Evolutionary conservation across 2,329 filamentous ascomycete genomes (phyloP).

Genomic region (Alternaria conjuncta): DNA sequence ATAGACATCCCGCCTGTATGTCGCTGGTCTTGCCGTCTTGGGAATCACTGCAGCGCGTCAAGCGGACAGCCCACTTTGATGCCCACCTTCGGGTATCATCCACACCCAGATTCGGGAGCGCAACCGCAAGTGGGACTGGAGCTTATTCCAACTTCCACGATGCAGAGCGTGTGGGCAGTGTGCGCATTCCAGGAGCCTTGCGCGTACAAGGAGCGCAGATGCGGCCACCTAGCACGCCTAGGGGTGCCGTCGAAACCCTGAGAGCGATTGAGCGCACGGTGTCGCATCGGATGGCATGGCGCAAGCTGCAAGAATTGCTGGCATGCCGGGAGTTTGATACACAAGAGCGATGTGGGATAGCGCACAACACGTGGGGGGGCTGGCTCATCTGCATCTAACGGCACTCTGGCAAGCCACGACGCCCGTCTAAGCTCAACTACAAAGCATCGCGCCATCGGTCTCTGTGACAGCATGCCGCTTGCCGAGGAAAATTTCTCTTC

Average conservation of each 20-base stretch:
- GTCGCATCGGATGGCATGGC: not conserved
- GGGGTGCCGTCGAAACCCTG: constrained; percentile 3
- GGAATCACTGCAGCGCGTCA: constrained; percentile 20
- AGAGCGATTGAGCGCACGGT: constrained; percentile 1
- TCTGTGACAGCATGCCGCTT: constrained; percentile 5
- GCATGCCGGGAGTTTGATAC: not conserved
- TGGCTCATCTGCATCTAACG: constrained; percentile 9
- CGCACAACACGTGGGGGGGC: constrained; percentile 31
- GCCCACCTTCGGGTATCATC: constrained; percentile 28
- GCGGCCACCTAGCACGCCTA: constrained; percentile 3
- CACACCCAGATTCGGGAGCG: constrained; percentile 32
- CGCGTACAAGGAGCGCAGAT: not conserved
- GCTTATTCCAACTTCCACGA: constrained; percentile 40
- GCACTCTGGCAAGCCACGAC: not conserved
- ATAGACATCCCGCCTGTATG: constrained; percentile 23
- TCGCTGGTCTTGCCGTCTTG: constrained; percentile 34
- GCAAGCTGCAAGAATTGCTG: constrained; percentile 3
- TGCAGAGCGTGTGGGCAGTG: not conserved
- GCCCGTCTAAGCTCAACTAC: not conserved
- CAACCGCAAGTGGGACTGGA: constrained; percentile 41
- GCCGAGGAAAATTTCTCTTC: constrained; percentile 17
- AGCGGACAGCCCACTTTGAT: constrained; percentile 31
- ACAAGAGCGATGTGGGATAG: constrained; percentile 13
- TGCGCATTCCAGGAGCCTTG: not conserved
- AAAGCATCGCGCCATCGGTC: not conserved